These are phyloP conservation scores for Tolypocladium tundrense DNA, from an alignment of 2,329 filamentous ascomycete genomes.

Conservation along the genomic window DNA sequence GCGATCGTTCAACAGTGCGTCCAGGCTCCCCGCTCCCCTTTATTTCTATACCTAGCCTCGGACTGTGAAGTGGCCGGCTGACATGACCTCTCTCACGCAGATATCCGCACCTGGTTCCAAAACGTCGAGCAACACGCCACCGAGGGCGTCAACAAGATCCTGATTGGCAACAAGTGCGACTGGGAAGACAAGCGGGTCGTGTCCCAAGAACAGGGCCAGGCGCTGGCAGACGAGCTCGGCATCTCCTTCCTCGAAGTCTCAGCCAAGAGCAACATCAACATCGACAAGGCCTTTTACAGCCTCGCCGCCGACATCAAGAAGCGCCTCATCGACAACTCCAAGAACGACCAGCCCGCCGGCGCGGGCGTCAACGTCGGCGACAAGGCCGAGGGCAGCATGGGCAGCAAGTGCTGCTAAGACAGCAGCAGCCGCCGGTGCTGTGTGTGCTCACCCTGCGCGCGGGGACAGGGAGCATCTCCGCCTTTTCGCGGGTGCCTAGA, in stretches of 20 bases:
- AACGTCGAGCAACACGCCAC: constrained; percentile 98
- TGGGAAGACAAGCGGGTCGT: constrained; percentile 99
- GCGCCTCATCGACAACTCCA: constrained; percentile 84
- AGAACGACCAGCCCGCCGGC: constrained; percentile 54
- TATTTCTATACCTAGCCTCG: background rate
- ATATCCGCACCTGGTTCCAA: constrained; percentile 98
- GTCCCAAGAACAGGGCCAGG: constrained; percentile 85
- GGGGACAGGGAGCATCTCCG: background rate
- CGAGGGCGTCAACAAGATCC: constrained; percentile 98
- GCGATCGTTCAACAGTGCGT: constrained; percentile 85
- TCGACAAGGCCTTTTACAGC: constrained; percentile 96
- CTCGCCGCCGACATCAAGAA: constrained; percentile 97
- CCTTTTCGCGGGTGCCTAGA: background rate
- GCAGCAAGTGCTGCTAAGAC: constrained; percentile 70
- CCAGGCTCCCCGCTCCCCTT: constrained; percentile 1
- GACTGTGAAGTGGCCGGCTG: background rate
- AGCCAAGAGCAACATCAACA: constrained; percentile 99
- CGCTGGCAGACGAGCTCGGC: constrained; percentile 86
- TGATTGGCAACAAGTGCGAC: constrained; percentile 99
- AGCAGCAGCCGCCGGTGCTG: constrained; percentile 4
- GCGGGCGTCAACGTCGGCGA: constrained; percentile 61
- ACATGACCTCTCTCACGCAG: constrained; percentile 33
- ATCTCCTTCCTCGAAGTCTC: constrained; percentile 98
- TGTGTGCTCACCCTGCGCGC: background rate
- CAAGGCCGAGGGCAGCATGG: constrained; percentile 42